Evolutionary conservation across 1,139 yeast species (phyloP).

Genomic region (Diutina scorzettiae): DNA sequence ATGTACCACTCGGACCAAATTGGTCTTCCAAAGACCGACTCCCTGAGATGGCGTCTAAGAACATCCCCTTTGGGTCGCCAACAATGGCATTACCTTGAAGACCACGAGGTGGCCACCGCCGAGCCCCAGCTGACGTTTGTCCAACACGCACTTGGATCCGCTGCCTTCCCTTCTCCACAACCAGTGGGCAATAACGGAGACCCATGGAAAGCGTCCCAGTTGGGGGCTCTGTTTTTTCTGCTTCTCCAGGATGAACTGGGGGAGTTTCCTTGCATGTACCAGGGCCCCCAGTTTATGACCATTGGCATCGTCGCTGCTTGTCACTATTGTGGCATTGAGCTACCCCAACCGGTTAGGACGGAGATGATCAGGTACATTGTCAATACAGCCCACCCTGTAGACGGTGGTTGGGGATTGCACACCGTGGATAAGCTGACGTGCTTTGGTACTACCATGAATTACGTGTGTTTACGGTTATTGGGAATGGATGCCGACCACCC

Average conservation of each 20-base stretch:
- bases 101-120: slow-evolving; percentile 18
- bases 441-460: slow-evolving; percentile 86
- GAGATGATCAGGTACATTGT: slow-evolving; percentile 79
- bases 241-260: slow-evolving; percentile 73
- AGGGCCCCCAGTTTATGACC: slow-evolving; percentile 96
- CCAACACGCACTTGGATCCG: slow-evolving; percentile 1
- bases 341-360: slow-evolving; percentile 50
- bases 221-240: slow-evolving; percentile 64
- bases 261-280: slow-evolving; percentile 81
- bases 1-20: slow-evolving; percentile 45
- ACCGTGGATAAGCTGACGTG: slow-evolving; percentile 87
- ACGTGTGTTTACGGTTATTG: slow-evolving; percentile 62
- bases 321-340: slow-evolving; percentile 56
- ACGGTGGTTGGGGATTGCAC: slow-evolving; percentile 99
- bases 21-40: slow-evolving; percentile 60
- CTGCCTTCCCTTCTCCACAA: slow-evolving; percentile 31
- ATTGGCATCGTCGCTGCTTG: slow-evolving; percentile 75
- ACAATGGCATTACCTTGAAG: slow-evolving; percentile 61
- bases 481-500: slow-evolving; percentile 70
- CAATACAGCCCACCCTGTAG: slow-evolving; percentile 90
- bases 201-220: slow-evolving; percentile 54
- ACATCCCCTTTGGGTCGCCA: slow-evolving; percentile 68
- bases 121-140: slow-evolving; percentile 28
- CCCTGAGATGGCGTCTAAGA: slow-evolving; percentile 60
- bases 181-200: slow-evolving; percentile 20